phyloP scores from a whole-genome alignment of 345 rosid species.

The Trapa bicornis region DNA sequence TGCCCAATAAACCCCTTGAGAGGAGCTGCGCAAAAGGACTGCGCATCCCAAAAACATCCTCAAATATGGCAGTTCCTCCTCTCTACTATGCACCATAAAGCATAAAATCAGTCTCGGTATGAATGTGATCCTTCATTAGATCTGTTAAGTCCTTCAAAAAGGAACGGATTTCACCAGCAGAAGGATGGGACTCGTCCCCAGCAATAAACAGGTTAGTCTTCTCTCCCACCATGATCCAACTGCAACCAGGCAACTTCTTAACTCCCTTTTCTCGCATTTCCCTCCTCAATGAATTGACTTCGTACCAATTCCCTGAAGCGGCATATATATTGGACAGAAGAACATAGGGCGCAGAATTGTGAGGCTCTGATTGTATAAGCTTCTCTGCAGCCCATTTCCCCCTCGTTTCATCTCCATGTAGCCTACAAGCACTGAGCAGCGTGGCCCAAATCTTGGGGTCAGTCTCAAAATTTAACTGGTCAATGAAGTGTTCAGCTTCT shows the following conservation, averaged over 20 bases:
- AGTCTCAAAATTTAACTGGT: slow-evolving; percentile 40
- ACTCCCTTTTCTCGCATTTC: slow-evolving; percentile 72
- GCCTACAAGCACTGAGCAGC: slow-evolving; percentile 76
- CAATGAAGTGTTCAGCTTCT: slow-evolving; percentile 70
- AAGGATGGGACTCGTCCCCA: slow-evolving; percentile 61
- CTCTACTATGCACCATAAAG: slow-evolving; percentile 4
- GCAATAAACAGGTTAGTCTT: slow-evolving; percentile 49
- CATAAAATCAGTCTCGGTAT: slow-evolving; percentile 5
- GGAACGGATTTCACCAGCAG: slow-evolving; percentile 24
- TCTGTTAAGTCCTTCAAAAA: slow-evolving; percentile 33
- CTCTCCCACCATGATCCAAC: slow-evolving; percentile 68
- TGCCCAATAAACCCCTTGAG: neutral
- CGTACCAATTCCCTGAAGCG: slow-evolving; percentile 67
- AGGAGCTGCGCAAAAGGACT: neutral
- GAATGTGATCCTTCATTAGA: slow-evolving; percentile 22
- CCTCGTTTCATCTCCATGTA: slow-evolving; percentile 69
- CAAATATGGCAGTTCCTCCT: neutral
- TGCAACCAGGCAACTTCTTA: slow-evolving; percentile 69
- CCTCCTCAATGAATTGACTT: slow-evolving; percentile 57
- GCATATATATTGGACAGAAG: slow-evolving; percentile 81
- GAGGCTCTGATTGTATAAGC: slow-evolving; percentile 64
- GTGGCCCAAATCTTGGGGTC: slow-evolving; percentile 81
- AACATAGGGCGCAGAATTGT: slow-evolving; percentile 65
- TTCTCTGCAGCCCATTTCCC: slow-evolving; percentile 63
- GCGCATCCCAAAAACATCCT: neutral